Percentiles rank a stretch among this genome's conserved stretches.
These are phyloP conservation scores for Diutina rugosa DNA, from an alignment of 1,139 yeast species.

Conservation along the genomic window DNA sequence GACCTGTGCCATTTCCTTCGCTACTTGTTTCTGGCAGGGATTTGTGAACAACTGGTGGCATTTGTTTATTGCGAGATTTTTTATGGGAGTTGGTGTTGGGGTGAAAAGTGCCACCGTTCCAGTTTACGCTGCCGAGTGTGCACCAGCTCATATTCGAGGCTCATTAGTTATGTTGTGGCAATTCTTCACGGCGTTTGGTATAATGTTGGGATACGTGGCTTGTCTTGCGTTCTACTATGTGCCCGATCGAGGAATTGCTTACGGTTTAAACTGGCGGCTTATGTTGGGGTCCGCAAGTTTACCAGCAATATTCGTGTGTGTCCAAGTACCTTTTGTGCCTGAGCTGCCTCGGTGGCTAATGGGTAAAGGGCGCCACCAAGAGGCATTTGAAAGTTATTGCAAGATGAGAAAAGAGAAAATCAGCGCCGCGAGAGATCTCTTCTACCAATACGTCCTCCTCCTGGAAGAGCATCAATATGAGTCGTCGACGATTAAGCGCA, in stretches of 20 bases:
- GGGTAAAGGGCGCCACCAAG: not conserved
- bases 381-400: not conserved
- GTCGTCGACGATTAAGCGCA: slow-evolving; percentile 14
- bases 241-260: not conserved
- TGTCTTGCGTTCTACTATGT: not conserved
- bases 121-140: slow-evolving; percentile 2
- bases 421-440: slow-evolving; percentile 59
- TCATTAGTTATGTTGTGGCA: slow-evolving; percentile 2
- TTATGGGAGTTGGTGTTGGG: slow-evolving; percentile 1
- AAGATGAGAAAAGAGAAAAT: not conserved
- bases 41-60: slow-evolving; percentile 1
- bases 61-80: not conserved
- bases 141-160: slow-evolving; percentile 1
- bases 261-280: not conserved
- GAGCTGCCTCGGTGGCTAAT: slow-evolving; percentile 3
- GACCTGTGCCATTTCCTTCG: slow-evolving; percentile 8
- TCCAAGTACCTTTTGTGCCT: not conserved
- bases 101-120: slow-evolving; percentile 1
- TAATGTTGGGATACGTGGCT: slow-evolving; percentile 1
- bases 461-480: slow-evolving; percentile 8
- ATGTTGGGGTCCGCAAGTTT: slow-evolving; percentile 2
- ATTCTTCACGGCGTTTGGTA: slow-evolving; percentile 1
- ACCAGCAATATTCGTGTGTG: not conserved
- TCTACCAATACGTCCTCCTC: slow-evolving; percentile 37
- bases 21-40: slow-evolving; percentile 1